Conservation (phyloP, 179 eudicot species). For the Silene noctiflora region DNA sequence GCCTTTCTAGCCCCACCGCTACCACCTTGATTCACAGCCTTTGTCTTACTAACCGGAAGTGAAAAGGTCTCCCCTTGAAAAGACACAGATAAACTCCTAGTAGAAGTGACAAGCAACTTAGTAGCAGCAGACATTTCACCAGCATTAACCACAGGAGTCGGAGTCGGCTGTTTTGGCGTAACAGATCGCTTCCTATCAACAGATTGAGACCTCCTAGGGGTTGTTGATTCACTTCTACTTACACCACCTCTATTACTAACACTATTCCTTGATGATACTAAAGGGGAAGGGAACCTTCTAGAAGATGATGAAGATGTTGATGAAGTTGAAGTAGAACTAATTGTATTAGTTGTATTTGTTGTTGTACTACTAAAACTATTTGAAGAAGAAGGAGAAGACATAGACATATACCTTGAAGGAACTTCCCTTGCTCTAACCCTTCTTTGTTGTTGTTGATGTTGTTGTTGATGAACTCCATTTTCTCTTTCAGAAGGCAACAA, state of each 20-base stretch:
- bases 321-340: slow-evolving; percentile 52
- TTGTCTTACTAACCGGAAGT: slow-evolving; percentile 80
- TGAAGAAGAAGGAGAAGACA: slow-evolving; percentile 58
- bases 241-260: slow-evolving; percentile 35
- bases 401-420: slow-evolving; percentile 78
- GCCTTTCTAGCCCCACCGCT: slow-evolving; percentile 48
- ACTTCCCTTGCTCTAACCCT: slow-evolving; percentile 63
- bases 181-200: slow-evolving; percentile 66
- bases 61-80: slow-evolving; percentile 91
- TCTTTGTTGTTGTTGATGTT: slow-evolving; percentile 23
- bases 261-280: slow-evolving; percentile 40
- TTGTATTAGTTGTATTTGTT: slow-evolving; percentile 29
- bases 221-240: slow-evolving; percentile 25
- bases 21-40: slow-evolving; percentile 50
- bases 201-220: slow-evolving; percentile 70
- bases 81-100: slow-evolving; percentile 85
- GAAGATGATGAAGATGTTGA: slow-evolving; percentile 51
- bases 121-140: slow-evolving; percentile 67
- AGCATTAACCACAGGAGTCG: slow-evolving; percentile 35
- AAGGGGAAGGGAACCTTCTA: slow-evolving; percentile 71
- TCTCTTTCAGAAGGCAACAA: slow-evolving; percentile 70
- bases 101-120: slow-evolving; percentile 72
- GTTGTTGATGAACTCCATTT: slow-evolving; percentile 36
- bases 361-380: slow-evolving; percentile 30
- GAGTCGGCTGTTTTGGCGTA: slow-evolving; percentile 31